Base-by-base conservation (phyloP, 257 asterid species). In the Eustoma russellianum region DNA sequence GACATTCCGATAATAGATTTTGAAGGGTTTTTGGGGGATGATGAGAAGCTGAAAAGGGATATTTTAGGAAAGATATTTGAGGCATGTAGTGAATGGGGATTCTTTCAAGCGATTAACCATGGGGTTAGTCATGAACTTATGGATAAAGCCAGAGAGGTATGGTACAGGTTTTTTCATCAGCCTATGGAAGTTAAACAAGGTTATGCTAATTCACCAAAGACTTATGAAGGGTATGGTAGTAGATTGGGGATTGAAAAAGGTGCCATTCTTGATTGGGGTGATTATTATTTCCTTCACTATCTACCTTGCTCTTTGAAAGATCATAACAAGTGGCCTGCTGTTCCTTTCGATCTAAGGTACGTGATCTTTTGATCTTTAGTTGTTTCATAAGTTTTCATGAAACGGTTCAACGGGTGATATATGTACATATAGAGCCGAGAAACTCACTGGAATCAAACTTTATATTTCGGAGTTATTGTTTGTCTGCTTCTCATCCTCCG, bases 181-280 rank as follows among this genome's bases (percentile, higher is more conserved):
- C 84, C 97, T 1, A 74, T 77, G 91, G 86, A 71, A 15, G 69
- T 75, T 0, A 88, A 88, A 67, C 85, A 76, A 19, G 52, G 14
- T 14, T 82, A 88, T 15, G 90, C 93, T 1, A 88, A 84, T 51
- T 72, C 84, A 0, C 97, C 97, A 0, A 63, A 41, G 50, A 88
- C 97, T 15, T 88, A 88, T 16, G 97, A 86, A 56, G 97, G 97
- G 2, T 90, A 90, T 34, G 97, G 97, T 0, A 90, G 96, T 59
- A 68, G 97, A 0, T 67, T 90, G 0, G 98, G 96, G 0, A 66
- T 83, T 5, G 81, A 90, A 68, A 90, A 83, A 51, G 98, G 86
- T 28, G 98, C 88, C 50, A 30, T 68, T 50, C 94, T 90, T 47
- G 98, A 90, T 57, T 90, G 98, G 98, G 82, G 98, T 17, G 98